These are phyloP conservation scores for Garcia nutans DNA, from an alignment of 345 rosid genomes.

Conservation along the genomic window DNA sequence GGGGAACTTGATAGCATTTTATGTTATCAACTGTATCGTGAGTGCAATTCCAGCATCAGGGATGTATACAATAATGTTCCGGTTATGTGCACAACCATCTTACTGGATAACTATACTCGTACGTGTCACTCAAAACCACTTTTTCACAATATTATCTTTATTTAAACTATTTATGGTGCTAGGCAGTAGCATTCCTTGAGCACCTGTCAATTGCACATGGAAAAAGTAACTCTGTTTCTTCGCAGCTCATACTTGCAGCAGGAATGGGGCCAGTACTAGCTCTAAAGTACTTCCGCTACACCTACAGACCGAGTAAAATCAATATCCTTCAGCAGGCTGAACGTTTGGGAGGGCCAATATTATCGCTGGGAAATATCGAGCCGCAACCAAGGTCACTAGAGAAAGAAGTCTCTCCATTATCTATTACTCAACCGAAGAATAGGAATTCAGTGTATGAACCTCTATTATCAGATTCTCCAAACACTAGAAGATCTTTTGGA, in stretches of 20 bases:
- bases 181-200: not conserved
- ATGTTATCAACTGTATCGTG: constrained; percentile 74
- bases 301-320: constrained; percentile 91
- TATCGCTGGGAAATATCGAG: constrained; percentile 79
- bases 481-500: constrained; percentile 72
- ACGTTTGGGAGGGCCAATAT: constrained; percentile 86
- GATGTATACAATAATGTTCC: constrained; percentile 95
- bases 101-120: constrained; percentile 89
- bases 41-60: constrained; percentile 83
- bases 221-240: constrained; percentile 2
- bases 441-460: constrained; percentile 84
- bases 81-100: constrained; percentile 78
- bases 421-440: constrained; percentile 65
- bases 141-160: not conserved
- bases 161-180: not conserved
- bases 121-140: constrained; percentile 34
- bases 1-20: constrained; percentile 85
- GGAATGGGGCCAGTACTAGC: constrained; percentile 93
- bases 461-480: constrained; percentile 83
- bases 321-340: constrained; percentile 93
- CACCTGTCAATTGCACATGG: not conserved
- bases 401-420: constrained; percentile 63
- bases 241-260: constrained; percentile 82
- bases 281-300: constrained; percentile 75
- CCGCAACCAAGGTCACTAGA: constrained; percentile 59